These are phyloP conservation scores for Metschnikowia kunwiensis DNA, from an alignment of 805 yeast species.

Conservation along the genomic window DNA sequence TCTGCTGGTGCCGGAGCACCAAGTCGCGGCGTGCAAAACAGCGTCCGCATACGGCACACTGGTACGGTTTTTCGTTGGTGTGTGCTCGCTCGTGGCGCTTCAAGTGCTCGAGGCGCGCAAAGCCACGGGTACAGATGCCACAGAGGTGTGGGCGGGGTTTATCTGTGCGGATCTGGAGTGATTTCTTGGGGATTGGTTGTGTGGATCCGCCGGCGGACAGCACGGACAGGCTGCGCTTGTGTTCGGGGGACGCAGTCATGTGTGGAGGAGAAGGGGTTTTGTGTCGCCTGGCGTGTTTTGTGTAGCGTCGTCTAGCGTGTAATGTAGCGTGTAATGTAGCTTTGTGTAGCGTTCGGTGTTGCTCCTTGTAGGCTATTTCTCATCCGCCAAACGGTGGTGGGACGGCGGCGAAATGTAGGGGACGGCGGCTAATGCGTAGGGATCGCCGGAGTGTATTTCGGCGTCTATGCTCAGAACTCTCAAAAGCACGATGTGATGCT, in stretches of 20 bases:
- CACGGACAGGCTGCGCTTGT: constrained; percentile 3
- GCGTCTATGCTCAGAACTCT: no score
- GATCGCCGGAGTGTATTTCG: no score
- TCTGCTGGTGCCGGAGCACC: constrained; percentile 91
- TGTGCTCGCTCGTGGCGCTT: constrained; percentile 93
- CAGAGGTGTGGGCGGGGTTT: constrained; percentile 95
- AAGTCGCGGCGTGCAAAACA: constrained; percentile 90
- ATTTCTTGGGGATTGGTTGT: constrained; percentile 83
- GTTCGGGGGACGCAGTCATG: constrained; percentile 1
- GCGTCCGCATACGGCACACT: constrained; percentile 94
- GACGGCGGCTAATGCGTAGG: no score
- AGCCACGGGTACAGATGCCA: constrained; percentile 86
- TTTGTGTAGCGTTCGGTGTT: no score
- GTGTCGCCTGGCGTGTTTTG: no score
- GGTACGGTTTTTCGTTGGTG: constrained; percentile 82
- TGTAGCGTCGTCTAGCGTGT: no score
- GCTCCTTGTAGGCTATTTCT: no score
- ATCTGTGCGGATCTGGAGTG: constrained; percentile 80
- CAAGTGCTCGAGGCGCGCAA: constrained; percentile 91
- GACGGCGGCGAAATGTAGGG: no score
- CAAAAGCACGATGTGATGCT: no score
- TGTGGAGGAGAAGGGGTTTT: background rate
- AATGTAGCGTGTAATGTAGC: no score
- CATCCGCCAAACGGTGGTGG: no score
- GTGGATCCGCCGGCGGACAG: constrained; percentile 17